A percentile compares a stretch with the other conserved stretches of the same genome.
Evolutionary conservation across 345 rosid genomes (phyloP).

Genomic region (Eucalyptus camaldulensis): DNA sequence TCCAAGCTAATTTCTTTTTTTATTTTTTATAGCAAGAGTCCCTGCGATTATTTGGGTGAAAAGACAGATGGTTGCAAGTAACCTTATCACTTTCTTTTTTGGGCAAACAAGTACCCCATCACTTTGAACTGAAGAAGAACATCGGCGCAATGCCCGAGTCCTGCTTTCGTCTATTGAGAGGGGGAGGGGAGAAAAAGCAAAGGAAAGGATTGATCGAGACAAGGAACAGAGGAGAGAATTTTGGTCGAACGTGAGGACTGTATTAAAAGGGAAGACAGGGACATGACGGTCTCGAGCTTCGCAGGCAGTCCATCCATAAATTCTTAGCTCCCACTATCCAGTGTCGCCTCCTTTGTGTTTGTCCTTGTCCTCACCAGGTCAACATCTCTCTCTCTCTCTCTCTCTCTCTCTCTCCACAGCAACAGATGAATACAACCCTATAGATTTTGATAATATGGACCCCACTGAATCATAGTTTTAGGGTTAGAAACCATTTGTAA

Average conservation of each 20-base stretch:
- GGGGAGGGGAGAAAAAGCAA: background rate
- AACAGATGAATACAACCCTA: background rate
- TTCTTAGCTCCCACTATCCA: slow-evolving; percentile 27
- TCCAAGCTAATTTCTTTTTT: background rate
- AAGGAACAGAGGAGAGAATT: background rate
- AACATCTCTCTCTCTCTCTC: slow-evolving; percentile 1
- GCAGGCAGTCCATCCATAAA: slow-evolving; percentile 18
- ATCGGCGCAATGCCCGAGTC: background rate
- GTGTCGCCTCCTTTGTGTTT: slow-evolving; percentile 28
- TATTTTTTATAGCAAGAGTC: background rate
- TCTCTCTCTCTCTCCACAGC: background rate
- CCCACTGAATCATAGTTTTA: background rate
- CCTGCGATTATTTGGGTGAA: background rate
- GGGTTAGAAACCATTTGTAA: background rate
- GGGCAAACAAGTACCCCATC: background rate
- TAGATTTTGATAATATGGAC: background rate
- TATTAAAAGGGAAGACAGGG: background rate
- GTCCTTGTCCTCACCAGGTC: background rate
- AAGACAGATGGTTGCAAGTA: background rate
- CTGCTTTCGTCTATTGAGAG: background rate
- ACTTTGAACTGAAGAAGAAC: background rate
- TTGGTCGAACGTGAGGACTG: background rate
- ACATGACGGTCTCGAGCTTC: slow-evolving; percentile 19
- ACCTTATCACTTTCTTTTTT: background rate
- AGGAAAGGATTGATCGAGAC: background rate